Conservation (phyloP, 257 asterid species). For the Plectranthus barbatus region DNA sequence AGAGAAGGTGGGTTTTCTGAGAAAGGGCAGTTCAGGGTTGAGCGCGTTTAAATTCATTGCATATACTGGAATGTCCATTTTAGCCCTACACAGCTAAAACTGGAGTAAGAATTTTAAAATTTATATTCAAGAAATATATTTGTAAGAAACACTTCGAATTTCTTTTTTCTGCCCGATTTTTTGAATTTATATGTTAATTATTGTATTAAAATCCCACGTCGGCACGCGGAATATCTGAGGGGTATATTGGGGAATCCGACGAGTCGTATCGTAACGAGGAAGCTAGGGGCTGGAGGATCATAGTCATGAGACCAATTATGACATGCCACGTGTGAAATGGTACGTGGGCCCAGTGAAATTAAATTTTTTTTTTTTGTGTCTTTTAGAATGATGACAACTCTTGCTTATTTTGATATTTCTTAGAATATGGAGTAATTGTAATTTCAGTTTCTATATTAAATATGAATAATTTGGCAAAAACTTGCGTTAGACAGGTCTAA, state of each 20-base stretch:
- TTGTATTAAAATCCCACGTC: too few species aligned
- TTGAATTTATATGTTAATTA: too few species aligned
- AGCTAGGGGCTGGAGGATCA: conserved; percentile 16
- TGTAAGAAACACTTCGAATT: too few species aligned
- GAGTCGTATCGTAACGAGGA: conserved; percentile 39
- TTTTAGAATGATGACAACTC: too few species aligned
- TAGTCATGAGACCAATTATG: conserved; percentile 24
- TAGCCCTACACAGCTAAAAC: not conserved
- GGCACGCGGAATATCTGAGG: not conserved
- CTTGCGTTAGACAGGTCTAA: too few species aligned
- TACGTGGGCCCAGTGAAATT: conserved; percentile 4
- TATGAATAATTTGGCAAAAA: too few species aligned
- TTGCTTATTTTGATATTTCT: too few species aligned
- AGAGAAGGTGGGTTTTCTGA: conserved; percentile 19
- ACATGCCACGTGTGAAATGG: conserved; percentile 8
- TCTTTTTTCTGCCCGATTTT: too few species aligned
- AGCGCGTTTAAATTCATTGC: conserved; percentile 46
- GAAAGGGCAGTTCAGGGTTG: conserved; percentile 15
- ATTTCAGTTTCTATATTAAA: too few species aligned
- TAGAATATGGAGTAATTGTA: too few species aligned
- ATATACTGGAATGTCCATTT: conserved; percentile 34
- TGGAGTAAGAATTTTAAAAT: not conserved
- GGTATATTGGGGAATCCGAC: conserved; percentile 13
- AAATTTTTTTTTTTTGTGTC: too few species aligned
- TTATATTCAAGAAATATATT: too few species aligned